Conservation (phyloP, 129 eudicot genomes). For the Chrysanthemum seticuspe region DNA sequence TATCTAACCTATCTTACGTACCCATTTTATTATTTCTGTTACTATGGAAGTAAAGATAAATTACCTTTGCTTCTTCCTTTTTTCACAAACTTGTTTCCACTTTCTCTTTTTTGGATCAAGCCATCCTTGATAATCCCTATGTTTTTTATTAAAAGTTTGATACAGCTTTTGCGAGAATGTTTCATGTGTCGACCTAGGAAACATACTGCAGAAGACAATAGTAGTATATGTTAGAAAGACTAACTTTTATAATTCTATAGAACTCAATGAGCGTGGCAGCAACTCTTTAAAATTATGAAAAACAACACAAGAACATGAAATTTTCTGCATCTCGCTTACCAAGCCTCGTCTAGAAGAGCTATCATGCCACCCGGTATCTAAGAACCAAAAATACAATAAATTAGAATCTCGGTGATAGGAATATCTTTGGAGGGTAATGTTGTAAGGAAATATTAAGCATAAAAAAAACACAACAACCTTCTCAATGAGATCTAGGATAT, state of each 20-base stretch:
- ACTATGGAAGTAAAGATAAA: background rate
- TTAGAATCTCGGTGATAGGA: conserved; percentile 15
- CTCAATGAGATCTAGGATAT: conserved; percentile 87
- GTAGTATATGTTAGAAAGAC: background rate
- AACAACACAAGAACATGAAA: background rate
- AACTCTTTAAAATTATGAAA: background rate
- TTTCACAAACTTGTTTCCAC: conserved; percentile 87
- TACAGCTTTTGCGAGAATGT: conserved; percentile 90
- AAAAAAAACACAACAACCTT: conserved; percentile 54
- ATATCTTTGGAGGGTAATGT: conserved; percentile 14
- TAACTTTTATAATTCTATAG: too few species aligned
- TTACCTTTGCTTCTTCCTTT: conserved; percentile 85
- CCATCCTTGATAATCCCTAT: conserved; percentile 98
- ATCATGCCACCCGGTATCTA: conserved; percentile 98
- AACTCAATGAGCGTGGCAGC: too few species aligned
- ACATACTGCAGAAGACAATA: conserved; percentile 59
- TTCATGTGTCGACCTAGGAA: conserved; percentile 90
- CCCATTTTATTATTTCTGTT: background rate
- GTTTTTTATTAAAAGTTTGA: conserved; percentile 72
- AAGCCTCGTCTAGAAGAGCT: conserved; percentile 95
- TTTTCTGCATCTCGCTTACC: conserved; percentile 52
- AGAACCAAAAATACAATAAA: conserved; percentile 28
- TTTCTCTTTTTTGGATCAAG: conserved; percentile 77
- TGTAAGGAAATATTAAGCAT: conserved; percentile 14
- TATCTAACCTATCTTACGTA: background rate